These are phyloP conservation scores for Phytophthora fragariaefolia DNA, from an alignment of 352 stramenopile species.

Conservation along the genomic window DNA sequence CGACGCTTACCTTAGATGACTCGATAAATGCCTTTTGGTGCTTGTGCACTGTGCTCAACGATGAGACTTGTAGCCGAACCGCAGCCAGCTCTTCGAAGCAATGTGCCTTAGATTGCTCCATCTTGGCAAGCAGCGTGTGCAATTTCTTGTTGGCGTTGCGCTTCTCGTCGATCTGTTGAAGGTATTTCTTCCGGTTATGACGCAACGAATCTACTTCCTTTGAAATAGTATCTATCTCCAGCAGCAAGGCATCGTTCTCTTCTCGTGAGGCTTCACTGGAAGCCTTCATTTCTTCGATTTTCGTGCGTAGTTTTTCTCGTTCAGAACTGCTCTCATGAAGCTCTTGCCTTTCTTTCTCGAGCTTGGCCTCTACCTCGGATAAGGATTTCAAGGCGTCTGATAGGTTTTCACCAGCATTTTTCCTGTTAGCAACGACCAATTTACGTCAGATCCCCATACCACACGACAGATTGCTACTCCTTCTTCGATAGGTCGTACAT, in stretches of 20 bases:
- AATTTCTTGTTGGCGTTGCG: constrained; percentile 80
- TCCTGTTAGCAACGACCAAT: constrained; percentile 28
- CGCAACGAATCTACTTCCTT: constrained; percentile 69
- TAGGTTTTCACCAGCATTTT: constrained; percentile 45
- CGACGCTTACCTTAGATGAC: constrained; percentile 54
- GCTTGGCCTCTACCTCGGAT: constrained; percentile 39
- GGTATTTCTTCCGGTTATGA: constrained; percentile 74
- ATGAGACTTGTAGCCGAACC: constrained; percentile 73
- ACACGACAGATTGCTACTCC: background rate
- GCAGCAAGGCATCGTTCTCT: constrained; percentile 78
- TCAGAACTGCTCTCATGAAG: constrained; percentile 38
- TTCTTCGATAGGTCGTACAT: constrained; percentile 45
- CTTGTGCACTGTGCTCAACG: constrained; percentile 76
- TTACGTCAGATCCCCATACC: constrained; percentile 8
- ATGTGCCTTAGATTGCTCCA: constrained; percentile 72
- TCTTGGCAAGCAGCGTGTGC: constrained; percentile 65
- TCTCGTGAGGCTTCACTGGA: constrained; percentile 63
- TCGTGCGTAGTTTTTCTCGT: constrained; percentile 41
- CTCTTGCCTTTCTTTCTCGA: constrained; percentile 42
- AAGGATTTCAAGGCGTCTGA: constrained; percentile 38
- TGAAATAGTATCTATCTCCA: constrained; percentile 73
- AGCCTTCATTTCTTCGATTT: constrained; percentile 59
- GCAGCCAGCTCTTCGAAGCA: constrained; percentile 82
- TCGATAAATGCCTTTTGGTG: constrained; percentile 80
- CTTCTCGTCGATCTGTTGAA: constrained; percentile 83